Evolutionary conservation across 73 alveolate genomes (phyloP), one percentile per base, ranked within the genome.

Genomic region (Paramecium sexaurelia): DNA sequence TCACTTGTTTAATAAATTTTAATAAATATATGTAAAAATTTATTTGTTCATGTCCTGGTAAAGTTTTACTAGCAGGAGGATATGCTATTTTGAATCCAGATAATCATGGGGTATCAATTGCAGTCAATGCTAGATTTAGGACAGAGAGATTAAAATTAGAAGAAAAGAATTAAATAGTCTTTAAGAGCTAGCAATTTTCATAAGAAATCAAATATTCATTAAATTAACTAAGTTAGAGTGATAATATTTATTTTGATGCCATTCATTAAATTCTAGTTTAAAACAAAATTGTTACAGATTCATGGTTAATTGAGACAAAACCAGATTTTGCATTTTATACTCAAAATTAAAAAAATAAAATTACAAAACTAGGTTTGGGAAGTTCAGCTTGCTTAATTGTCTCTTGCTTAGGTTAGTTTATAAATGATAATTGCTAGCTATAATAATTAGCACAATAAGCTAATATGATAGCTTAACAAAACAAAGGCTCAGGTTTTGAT

Each of bases 301-400:
- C 39, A 11, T 61, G 83, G 83, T 61, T 22, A 20, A 61, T 61
- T 61, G 83, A 61, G 26, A 61, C 83, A 26, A 61, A 61, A 15
- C 83, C 83, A 61, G 83, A 61, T 61, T 26, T 9, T 3, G 83
- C 83, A 2, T 61, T 61, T 61, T 61, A 61, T 61, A 0, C 83
- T 11, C 11, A 15, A 61, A 51, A 51, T 17, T 26, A 61, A 61
- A 29, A 22, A 8, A 61, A 61, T 26, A 61, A 26, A 61, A 61
- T 29, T 6, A 61, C 43, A 71, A 71, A 71, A 37, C 35, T 40
- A 33, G 86, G 86, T 13, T 36, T 71, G 55, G 86, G 86, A 33
- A 71, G 86, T 36, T 71, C 86, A 0, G 86, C 86, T 71, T 15
- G 86, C 17, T 32, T 71, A 35, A 71, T 71, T 35, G 86, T 71